Percentiles rank a stretch among this genome's conserved stretches.
phyloP scores from a whole-genome alignment of 768 basidiomycete genomes.

The Leccinum olivaceopallidum region DNA sequence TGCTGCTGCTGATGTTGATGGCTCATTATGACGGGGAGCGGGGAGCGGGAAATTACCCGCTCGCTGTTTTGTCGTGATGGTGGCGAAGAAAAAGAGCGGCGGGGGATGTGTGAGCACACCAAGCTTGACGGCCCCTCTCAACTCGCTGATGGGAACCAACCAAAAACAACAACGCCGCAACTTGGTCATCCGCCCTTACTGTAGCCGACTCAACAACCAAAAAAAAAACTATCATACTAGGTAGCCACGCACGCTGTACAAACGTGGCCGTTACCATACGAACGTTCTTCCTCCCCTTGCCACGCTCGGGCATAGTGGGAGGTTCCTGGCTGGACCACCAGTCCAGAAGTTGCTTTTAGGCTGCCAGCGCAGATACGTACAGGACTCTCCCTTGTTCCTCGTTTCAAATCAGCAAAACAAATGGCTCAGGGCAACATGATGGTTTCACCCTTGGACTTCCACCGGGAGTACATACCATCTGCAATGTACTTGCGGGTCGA shows the following conservation, averaged over 20 bases:
- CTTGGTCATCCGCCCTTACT: background rate
- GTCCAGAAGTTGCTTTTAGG: background rate
- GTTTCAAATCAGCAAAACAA: too few relatives aligned
- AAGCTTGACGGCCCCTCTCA: background rate
- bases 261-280: background rate
- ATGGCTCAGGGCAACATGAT: background rate
- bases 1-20: conserved; percentile 47
- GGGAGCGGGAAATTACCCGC: background rate
- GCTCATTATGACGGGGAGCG: conserved; percentile 19
- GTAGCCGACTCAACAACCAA: background rate
- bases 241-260: background rate
- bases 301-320: background rate
- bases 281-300: background rate
- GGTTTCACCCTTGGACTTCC: too few relatives aligned
- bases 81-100: conserved; percentile 21
- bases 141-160: conserved; percentile 9
- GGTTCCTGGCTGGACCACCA: background rate
- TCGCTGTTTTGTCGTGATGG: conserved; percentile 1
- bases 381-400: too few relatives aligned
- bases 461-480: too few relatives aligned
- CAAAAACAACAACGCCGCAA: background rate
- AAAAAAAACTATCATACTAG: background rate
- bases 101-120: conserved; percentile 1
- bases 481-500: too few relatives aligned
- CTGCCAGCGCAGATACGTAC: background rate